Base-by-base conservation (phyloP, 257 asterid genomes). In the Przewalskia tangutica region DNA sequence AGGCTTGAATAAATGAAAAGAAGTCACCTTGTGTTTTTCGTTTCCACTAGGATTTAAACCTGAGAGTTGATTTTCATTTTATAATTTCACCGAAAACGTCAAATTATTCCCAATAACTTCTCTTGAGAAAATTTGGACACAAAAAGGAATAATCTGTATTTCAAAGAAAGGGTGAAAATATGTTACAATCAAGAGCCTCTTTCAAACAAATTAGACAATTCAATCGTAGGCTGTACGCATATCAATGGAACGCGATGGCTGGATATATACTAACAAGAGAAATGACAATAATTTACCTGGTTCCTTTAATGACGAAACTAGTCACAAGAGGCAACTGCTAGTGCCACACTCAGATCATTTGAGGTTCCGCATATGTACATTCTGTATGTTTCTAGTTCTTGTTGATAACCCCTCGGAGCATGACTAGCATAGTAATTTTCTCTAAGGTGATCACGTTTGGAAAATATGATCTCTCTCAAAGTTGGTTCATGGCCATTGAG, bases 401-500 rank as follows among this genome's bases (percentile, higher is more conserved):
- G 91, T 51, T 81, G 90, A 80, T 86, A 48, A 55, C 84, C 81
- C 84, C 84, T 89, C 4, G 89, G 84, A 59, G 88, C 80, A 55
- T 86, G 76, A 66, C 91, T 85, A 7, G 96, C 87, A 18, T 90
- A 85, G 81, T 91, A 95, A 87, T 95, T 90, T 82, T 90, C 92
- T 2, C 95, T 89, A 50, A 86, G 90, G 38, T 77, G 86, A 38
- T 93, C 97, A 1, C 90, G 89, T 82, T 93, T 93, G 12, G 94
- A 88, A 59, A 95, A 95, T 81, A 92, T 89, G 18, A 95, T 89
- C 91, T 95, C 99, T 89, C 99, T 89, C 11, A 88, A 68, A 65
- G 87, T 87, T 4, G 99, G 99, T 82, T 95, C 99, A n/a, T 93
- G 95, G 73, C 99, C 98, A 42, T 93, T 93, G 20, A 95, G 94